Percentiles rank a stretch among this genome's conserved stretches.
These are phyloP conservation scores for Solanum piurae DNA, from an alignment of 257 asterid genomes.

Conservation along the genomic window DNA sequence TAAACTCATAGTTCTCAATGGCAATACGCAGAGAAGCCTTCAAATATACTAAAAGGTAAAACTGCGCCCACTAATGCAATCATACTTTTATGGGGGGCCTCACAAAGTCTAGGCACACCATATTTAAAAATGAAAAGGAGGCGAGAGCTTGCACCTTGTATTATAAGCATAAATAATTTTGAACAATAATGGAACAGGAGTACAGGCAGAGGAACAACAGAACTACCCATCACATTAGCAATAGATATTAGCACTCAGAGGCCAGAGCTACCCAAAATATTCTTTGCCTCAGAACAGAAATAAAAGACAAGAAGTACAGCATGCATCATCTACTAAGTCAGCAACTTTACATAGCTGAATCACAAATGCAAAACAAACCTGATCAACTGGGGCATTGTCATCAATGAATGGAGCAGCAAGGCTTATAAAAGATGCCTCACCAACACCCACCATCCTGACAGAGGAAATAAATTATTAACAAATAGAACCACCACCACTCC, in stretches of 20 bases:
- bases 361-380: slow-evolving; percentile 30
- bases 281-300: background rate
- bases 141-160: background rate
- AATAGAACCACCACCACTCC: background rate
- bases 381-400: slow-evolving; percentile 85
- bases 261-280: background rate
- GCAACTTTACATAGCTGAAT: background rate
- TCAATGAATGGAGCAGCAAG: slow-evolving; percentile 99
- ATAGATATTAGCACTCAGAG: background rate
- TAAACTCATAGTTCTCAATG: background rate
- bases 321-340: background rate
- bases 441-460: slow-evolving; percentile 93
- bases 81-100: background rate
- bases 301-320: background rate
- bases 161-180: background rate
- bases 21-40: background rate
- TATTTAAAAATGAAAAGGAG: background rate
- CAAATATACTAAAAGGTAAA: background rate
- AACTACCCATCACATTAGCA: background rate
- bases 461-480: background rate
- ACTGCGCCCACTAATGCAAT: background rate
- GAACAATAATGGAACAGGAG: background rate
- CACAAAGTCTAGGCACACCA: background rate
- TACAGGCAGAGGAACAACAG: background rate
- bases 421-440: slow-evolving; percentile 97